A percentile compares a stretch with the other conserved stretches of the same genome.
These are phyloP conservation scores for Talaromyces piceae DNA, from an alignment of 2,329 filamentous ascomycete species.

Conservation along the genomic window DNA sequence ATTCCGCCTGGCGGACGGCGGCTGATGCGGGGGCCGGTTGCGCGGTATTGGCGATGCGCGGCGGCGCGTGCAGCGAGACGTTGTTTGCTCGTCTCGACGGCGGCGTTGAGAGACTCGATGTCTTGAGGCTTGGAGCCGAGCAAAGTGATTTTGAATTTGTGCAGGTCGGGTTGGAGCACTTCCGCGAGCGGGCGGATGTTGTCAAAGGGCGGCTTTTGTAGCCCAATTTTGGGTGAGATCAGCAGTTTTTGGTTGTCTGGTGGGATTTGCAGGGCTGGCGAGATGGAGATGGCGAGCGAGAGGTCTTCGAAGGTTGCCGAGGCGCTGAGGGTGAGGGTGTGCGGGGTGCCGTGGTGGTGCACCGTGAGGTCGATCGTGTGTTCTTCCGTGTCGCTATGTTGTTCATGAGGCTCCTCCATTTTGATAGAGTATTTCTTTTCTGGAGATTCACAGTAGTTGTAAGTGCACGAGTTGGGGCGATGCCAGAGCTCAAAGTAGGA, in stretches of 20 bases:
- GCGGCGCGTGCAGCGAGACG: slow-evolving; percentile 24
- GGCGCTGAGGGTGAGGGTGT: slow-evolving; percentile 41
- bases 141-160: slow-evolving; percentile 40
- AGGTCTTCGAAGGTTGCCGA: slow-evolving; percentile 46
- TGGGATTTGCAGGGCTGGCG: slow-evolving; percentile 27
- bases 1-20: slow-evolving; percentile 15
- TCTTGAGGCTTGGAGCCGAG: slow-evolving; percentile 38
- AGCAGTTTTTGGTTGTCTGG: slow-evolving; percentile 38
- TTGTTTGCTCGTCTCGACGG: slow-evolving; percentile 21
- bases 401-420: not conserved
- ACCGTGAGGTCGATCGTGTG: slow-evolving; percentile 28
- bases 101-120: slow-evolving; percentile 35
- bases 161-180: slow-evolving; percentile 26
- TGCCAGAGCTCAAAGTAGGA: no score
- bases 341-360: slow-evolving; percentile 47
- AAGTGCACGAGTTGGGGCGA: no score
- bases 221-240: slow-evolving; percentile 41
- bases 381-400: not conserved
- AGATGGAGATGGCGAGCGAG: slow-evolving; percentile 24
- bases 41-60: slow-evolving; percentile 15
- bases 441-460: no score
- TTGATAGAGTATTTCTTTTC: not conserved
- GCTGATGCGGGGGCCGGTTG: slow-evolving; percentile 5
- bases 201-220: slow-evolving; percentile 39
- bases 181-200: slow-evolving; percentile 26